Percentiles rank a stretch among this genome's conserved stretches.
These are phyloP conservation scores for Mycena pura DNA, from an alignment of 768 basidiomycete species.

Conservation along the genomic window DNA sequence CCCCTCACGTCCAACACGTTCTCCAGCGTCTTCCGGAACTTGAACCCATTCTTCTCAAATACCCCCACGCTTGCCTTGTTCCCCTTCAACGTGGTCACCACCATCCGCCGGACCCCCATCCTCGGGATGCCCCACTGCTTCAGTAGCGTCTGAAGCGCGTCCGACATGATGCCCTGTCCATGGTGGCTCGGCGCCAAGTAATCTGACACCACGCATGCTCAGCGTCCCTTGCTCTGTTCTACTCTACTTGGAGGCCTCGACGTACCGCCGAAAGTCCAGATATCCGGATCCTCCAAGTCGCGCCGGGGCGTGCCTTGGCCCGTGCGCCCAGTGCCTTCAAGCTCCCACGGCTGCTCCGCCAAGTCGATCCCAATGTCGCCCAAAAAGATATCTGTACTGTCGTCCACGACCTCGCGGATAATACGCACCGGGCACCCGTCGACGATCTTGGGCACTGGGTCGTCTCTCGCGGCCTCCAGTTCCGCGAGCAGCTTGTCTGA, in stretches of 20 bases:
- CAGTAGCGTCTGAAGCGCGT: slow-evolving; percentile 60
- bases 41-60: slow-evolving; percentile 72
- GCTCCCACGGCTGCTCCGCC: slow-evolving; percentile 38
- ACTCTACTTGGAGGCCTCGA: too few relatives aligned
- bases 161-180: slow-evolving; percentile 75
- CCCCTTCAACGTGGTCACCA: slow-evolving; percentile 51
- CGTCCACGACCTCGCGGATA: slow-evolving; percentile 60
- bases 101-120: slow-evolving; percentile 61
- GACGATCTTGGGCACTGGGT: slow-evolving; percentile 33
- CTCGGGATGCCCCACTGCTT: slow-evolving; percentile 67
- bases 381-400: slow-evolving; percentile 62
- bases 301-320: too few relatives aligned
- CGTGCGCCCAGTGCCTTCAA: slow-evolving; percentile 44
- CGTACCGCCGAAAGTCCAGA: too few relatives aligned
- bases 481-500: slow-evolving; percentile 38
- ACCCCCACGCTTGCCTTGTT: slow-evolving; percentile 70
- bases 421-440: slow-evolving; percentile 52
- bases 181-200: slow-evolving; percentile 68
- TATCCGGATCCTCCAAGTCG: too few relatives aligned
- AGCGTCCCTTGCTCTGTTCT: background rate
- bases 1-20: slow-evolving; percentile 47
- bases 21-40: slow-evolving; percentile 43
- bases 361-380: slow-evolving; percentile 50
- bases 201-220: slow-evolving; percentile 44
- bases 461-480: slow-evolving; percentile 32